These are phyloP conservation scores for Rhizopogon vinicolor DNA, from an alignment of 768 basidiomycete species.

Conservation along the genomic window DNA sequence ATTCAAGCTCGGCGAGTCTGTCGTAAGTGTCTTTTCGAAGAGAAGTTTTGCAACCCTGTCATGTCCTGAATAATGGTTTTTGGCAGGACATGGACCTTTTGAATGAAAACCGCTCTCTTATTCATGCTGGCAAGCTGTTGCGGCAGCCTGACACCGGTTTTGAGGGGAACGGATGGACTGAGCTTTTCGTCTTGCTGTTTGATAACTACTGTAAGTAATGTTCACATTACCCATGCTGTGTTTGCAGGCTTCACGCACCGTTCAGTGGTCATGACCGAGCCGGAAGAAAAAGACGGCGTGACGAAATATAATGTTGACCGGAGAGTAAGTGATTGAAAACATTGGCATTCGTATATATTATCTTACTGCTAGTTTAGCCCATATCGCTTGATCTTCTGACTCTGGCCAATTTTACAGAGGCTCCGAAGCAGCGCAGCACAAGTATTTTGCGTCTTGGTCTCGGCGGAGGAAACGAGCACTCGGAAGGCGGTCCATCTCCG, in stretches of 20 bases:
- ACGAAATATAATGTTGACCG: conserved; percentile 78
- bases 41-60: too few species aligned
- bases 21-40: conserved; percentile 34
- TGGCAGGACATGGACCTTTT: conserved; percentile 82
- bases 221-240: too few species aligned
- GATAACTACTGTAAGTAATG: conserved; percentile 82
- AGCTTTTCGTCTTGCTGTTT: conserved; percentile 86
- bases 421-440: conserved; percentile 67
- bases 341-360: neutral
- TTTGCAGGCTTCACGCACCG: conserved; percentile 8
- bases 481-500: conserved; percentile 20
- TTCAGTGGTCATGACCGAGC: conserved; percentile 85
- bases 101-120: conserved; percentile 75
- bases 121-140: conserved; percentile 78
- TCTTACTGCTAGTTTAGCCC: conserved; percentile 46
- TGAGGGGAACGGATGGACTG: conserved; percentile 87
- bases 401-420: conserved; percentile 78
- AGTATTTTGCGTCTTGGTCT: conserved; percentile 65
- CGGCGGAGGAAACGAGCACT: conserved; percentile 37
- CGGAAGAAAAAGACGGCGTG: conserved; percentile 70
- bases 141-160: conserved; percentile 87
- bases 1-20: conserved; percentile 73
- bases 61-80: neutral
- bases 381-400: conserved; percentile 90
- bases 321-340: conserved; percentile 44